Conservation (phyloP, 169 alveolate species). For the Plasmodium gonderi region DNA sequence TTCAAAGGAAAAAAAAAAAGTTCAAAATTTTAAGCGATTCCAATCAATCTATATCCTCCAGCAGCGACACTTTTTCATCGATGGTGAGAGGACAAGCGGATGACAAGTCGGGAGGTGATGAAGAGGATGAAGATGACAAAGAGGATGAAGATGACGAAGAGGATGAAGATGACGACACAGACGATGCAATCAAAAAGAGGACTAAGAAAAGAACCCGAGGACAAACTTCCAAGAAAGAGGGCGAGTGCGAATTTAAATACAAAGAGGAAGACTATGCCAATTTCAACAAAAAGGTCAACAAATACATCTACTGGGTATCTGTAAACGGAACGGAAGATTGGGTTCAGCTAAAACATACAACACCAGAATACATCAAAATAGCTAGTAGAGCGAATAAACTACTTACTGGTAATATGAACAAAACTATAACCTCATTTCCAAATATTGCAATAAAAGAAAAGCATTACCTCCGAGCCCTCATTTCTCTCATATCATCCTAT, state of each 20-base stretch:
- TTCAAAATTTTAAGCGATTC: not conserved
- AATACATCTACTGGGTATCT: constrained; percentile 58
- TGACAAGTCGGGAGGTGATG: not conserved
- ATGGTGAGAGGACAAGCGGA: not conserved
- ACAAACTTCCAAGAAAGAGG: not conserved
- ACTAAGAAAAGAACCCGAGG: not conserved
- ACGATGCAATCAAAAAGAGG: not conserved
- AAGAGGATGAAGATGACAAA: not conserved
- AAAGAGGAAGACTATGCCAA: constrained; percentile 35
- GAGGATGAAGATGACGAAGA: not conserved
- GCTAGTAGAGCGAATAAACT: constrained; percentile 23
- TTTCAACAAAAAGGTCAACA: constrained; percentile 47
- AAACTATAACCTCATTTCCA: constrained; percentile 39
- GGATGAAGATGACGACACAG: not conserved
- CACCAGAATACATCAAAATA: constrained; percentile 43
- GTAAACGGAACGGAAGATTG: constrained; percentile 40
- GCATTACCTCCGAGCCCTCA: constrained; percentile 54
- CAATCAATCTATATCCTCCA: not conserved
- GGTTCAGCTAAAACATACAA: constrained; percentile 38
- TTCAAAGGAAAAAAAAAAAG: not conserved
- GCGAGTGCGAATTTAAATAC: not conserved
- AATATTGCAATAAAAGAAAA: constrained; percentile 58
- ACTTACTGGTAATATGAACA: constrained; percentile 44
- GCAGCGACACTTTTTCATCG: not conserved
- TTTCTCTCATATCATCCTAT: constrained; percentile 42